Conservation (phyloP, 2,329 filamentous ascomycete genomes). For the Apiospora rasikravindrae region DNA sequence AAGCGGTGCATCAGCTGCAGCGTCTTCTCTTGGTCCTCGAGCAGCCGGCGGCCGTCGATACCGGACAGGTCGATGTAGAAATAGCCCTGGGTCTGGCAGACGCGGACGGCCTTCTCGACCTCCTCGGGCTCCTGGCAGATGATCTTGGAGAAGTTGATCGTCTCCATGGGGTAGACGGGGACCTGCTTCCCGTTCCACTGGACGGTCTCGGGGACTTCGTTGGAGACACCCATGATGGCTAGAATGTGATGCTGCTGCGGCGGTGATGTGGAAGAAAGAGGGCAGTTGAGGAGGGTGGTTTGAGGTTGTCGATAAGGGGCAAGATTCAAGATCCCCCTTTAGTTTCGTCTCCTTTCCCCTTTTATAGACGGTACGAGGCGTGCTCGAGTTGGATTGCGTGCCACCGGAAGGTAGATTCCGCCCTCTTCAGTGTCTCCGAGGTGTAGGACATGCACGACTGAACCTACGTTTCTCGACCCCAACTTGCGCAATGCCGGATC, state of each 20-base stretch:
- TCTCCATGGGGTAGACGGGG: constrained; percentile 57
- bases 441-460: neutral
- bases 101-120: constrained; percentile 54
- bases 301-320: neutral
- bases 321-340: neutral
- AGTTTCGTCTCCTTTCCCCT: neutral
- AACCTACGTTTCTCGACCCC: neutral
- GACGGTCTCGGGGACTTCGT: constrained; percentile 49
- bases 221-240: constrained; percentile 43
- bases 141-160: constrained; percentile 55
- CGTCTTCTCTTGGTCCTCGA: constrained; percentile 57
- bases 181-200: constrained; percentile 55
- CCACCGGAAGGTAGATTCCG: neutral
- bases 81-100: constrained; percentile 57
- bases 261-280: neutral
- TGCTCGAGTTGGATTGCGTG: neutral
- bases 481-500: neutral
- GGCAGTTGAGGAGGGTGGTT: neutral
- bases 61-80: constrained; percentile 60
- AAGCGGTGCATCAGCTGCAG: constrained; percentile 61
- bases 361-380: neutral
- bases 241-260: neutral
- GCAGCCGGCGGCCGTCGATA: constrained; percentile 58
- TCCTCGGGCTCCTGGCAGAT: constrained; percentile 60
- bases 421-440: neutral